These are phyloP conservation scores for Pontederia paniculata DNA, from an alignment of 176 grass and related monocot species.

Conservation along the genomic window DNA sequence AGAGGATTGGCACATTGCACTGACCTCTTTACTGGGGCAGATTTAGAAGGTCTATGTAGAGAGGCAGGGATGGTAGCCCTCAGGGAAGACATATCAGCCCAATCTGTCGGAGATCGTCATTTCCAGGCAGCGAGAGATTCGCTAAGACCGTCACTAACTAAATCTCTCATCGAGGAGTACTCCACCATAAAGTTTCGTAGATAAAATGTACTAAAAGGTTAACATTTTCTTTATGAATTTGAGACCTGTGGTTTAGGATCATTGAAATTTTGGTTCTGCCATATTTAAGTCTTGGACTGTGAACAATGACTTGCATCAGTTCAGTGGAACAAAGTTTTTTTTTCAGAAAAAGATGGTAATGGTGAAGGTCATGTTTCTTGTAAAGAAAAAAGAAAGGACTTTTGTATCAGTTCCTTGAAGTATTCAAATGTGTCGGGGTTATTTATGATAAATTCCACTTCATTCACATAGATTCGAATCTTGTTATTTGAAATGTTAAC, in stretches of 20 bases:
- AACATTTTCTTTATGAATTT: not conserved
- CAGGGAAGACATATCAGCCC: constrained; percentile 47
- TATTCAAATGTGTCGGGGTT: too few relatives aligned
- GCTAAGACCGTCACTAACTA: constrained; percentile 48
- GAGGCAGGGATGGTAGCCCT: constrained; percentile 68
- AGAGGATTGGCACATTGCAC: constrained; percentile 37
- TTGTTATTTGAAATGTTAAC: too few relatives aligned
- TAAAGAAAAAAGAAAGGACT: too few relatives aligned
- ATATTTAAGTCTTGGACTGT: too few relatives aligned
- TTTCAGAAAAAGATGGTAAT: too few relatives aligned
- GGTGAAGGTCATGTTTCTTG: too few relatives aligned
- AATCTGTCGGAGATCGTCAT: constrained; percentile 26
- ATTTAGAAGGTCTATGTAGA: constrained; percentile 69
- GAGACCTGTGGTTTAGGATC: not conserved
- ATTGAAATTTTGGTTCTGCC: not conserved
- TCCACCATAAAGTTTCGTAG: constrained; percentile 25
- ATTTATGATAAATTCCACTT: too few relatives aligned
- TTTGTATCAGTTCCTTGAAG: too few relatives aligned
- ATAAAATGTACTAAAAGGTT: not conserved
- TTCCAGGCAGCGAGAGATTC: constrained; percentile 44
- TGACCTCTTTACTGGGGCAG: constrained; percentile 64
- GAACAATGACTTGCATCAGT: too few relatives aligned
- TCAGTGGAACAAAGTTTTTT: too few relatives aligned
- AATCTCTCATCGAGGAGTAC: constrained; percentile 51
- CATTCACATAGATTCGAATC: too few relatives aligned